Percentiles rank a stretch among this genome's conserved stretches.
phyloP scores from a whole-genome alignment of 768 basidiomycete species.

The Phanerochaete carnosa region DNA sequence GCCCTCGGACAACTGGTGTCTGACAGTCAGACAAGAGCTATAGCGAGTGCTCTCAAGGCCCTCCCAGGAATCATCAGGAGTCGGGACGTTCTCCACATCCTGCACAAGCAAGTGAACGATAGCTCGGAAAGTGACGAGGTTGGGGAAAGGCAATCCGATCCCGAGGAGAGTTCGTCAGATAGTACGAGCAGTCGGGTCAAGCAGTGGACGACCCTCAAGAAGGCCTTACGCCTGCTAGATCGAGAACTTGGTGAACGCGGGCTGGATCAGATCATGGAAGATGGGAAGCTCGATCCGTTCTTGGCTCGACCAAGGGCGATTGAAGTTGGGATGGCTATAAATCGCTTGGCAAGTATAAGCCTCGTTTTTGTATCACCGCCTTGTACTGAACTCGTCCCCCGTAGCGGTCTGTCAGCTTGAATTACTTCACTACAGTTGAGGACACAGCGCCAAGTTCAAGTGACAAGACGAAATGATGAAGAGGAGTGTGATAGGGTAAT shows the following conservation, averaged over 20 bases:
- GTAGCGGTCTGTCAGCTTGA: background rate
- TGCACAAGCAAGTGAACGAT: background rate
- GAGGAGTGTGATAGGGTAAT: too few species aligned
- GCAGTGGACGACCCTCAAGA: background rate
- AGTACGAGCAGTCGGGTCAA: background rate
- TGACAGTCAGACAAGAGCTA: slow-evolving; percentile 16
- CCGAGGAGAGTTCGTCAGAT: too few species aligned
- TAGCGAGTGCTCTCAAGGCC: slow-evolving; percentile 8
- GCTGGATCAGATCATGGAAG: slow-evolving; percentile 6
- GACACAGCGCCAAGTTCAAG: too few species aligned
- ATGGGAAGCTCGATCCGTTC: slow-evolving; percentile 13
- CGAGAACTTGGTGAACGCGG: background rate
- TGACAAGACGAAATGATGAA: too few species aligned
- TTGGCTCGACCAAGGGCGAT: slow-evolving; percentile 11
- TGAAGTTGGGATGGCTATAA: slow-evolving; percentile 17
- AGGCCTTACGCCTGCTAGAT: background rate
- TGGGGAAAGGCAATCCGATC: too few species aligned
- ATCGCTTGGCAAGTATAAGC: slow-evolving; percentile 11
- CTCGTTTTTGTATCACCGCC: background rate
- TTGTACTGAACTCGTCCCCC: background rate
- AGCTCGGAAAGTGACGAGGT: background rate
- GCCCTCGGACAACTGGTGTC: slow-evolving; percentile 13
- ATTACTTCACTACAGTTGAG: background rate
- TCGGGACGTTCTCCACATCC: background rate
- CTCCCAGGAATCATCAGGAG: background rate